These are phyloP conservation scores for Tricholoma bakamatsutake DNA, from an alignment of 768 basidiomycete genomes.

Conservation along the genomic window DNA sequence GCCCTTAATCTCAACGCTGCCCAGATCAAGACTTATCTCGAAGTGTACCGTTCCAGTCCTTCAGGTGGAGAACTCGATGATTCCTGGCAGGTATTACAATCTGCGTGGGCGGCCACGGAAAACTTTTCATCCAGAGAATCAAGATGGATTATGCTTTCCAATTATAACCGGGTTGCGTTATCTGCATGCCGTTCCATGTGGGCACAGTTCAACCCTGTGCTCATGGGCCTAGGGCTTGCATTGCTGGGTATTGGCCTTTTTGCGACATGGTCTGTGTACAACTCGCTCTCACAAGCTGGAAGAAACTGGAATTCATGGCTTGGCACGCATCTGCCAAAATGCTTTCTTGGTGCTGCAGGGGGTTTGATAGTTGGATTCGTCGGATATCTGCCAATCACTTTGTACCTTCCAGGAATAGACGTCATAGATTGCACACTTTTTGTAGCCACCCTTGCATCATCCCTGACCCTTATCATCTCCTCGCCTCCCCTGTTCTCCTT, in stretches of 20 bases:
- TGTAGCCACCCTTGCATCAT: slow-evolving; percentile 39
- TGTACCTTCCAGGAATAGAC: slow-evolving; percentile 40
- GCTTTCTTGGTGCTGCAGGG: slow-evolving; percentile 29
- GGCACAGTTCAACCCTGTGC: slow-evolving; percentile 85
- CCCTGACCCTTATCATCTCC: slow-evolving; percentile 36
- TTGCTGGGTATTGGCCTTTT: slow-evolving; percentile 53
- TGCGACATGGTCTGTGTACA: slow-evolving; percentile 52
- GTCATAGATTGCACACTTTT: slow-evolving; percentile 48
- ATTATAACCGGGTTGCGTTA: slow-evolving; percentile 59
- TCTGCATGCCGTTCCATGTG: slow-evolving; percentile 77
- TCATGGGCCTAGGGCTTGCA: slow-evolving; percentile 70
- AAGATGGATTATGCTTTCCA: slow-evolving; percentile 33
- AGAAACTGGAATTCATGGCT: slow-evolving; percentile 42
- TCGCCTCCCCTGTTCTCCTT: slow-evolving; percentile 31
- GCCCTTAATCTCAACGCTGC: slow-evolving; percentile 67
- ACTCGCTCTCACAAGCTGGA: slow-evolving; percentile 33
- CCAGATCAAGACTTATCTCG: slow-evolving; percentile 75
- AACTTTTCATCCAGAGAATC: slow-evolving; percentile 19
- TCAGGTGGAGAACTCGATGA: slow-evolving; percentile 71
- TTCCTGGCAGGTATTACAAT: slow-evolving; percentile 49
- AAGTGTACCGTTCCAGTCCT: slow-evolving; percentile 64
- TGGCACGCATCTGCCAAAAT: slow-evolving; percentile 21
- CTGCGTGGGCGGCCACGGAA: slow-evolving; percentile 36
- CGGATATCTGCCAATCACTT: slow-evolving; percentile 23
- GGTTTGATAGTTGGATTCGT: slow-evolving; percentile 33